Base-by-base conservation (phyloP, 1,284 basidiomycete species). In the Trichosporon ovoides region DNA sequence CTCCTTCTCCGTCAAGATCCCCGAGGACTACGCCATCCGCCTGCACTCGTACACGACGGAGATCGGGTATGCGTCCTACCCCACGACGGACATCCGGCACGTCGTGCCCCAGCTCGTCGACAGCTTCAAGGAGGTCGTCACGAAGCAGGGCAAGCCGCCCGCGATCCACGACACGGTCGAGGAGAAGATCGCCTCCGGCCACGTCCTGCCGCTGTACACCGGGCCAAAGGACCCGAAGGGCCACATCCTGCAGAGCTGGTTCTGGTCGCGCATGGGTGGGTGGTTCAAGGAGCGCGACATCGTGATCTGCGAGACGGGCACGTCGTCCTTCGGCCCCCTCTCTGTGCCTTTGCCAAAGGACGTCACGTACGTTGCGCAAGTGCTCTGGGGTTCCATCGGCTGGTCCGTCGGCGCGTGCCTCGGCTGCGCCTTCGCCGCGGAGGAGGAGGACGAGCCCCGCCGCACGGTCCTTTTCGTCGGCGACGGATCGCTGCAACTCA, bases 381-480 rank as follows among this genome's bases (percentile, higher is more conserved):
- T 75, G 51, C 65, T 76, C n/a, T 77, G 76, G 76, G 72, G 73
- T 54, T 40, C 71, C 18, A 70, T 79, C 60, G 74, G 75, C 33
- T 69, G 72, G 62, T 53, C 48, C 33, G 85, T 89, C 38, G 91
- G 90, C 73, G 77, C 75, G 7, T 52, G 67, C 3, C 63, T 70
- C 13, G 70, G 74, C 52, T 68, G 66, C 34, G 67, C 73, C 19
- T 80, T 94, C 40, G 94, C 88, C 3, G 90, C 87, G 1, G 79
- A 81, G 46, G 89, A 93, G 55, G 70, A 80, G 6, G n/a, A n/a
- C n/a, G 77, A 85, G 40, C 80, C 82, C 11, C 72, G 77, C 24
- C 80, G 92, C 49, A 86, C 86, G 1, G 86, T 93, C 53, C 79
- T 95, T 46, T 96, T 98, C 73, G 82, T 93, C 24, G 94, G 94